Evolutionary conservation across 169 alveolate genomes (phyloP), one percentile per base, ranked within the genome.

Genomic region (Theileria orientalis): DNA sequence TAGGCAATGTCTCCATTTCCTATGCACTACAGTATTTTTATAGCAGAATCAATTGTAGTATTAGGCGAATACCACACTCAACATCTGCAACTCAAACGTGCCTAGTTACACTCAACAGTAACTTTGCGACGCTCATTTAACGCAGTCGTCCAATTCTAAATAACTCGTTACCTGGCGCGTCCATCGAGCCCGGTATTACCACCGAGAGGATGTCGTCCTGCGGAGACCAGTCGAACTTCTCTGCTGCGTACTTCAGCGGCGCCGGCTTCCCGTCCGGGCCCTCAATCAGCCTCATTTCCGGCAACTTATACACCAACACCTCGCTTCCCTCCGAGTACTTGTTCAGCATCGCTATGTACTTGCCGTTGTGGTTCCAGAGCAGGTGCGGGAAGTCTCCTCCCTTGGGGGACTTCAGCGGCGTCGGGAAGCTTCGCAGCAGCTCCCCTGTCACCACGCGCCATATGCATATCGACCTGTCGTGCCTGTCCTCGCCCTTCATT

Each of bases 141-240:
- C n/a, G n/a, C n/a, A n/a, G n/a, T n/a, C n/a, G n/a, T n/a, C n/a
- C n/a, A n/a, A n/a, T n/a, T n/a, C n/a, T n/a, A n/a, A n/a, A n/a
- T n/a, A n/a, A n/a, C n/a, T n/a, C n/a, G 67, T 73, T 73, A 35
- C 97, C 97, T 44, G 97, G 97, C 0, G 96, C 85, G 32, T 88
- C 92, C n/a, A 85, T 76, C n/a, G 95, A 80, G 0, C 92, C 96
- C 23, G 95, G 94, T 21, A 92, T 92, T 87, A 94, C 90, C 11
- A 93, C 72, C 13, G 97, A 86, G 42, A 93, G 83, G 54, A 92
- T 92, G 64, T 93, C 92, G 60, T 93, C 97, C n/a, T 87, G 87
- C 21, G 97, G 97, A 0, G 97, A 93, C 97, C 97, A 93, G 37
- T 92, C 97, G 63, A 93, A 93, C 59, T 83, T 85, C 32, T 91